A percentile compares a stretch with the other conserved stretches of the same genome.
Evolutionary conservation across 1,284 basidiomycete species (phyloP).

Genomic region (Naganishia sp.): DNA sequence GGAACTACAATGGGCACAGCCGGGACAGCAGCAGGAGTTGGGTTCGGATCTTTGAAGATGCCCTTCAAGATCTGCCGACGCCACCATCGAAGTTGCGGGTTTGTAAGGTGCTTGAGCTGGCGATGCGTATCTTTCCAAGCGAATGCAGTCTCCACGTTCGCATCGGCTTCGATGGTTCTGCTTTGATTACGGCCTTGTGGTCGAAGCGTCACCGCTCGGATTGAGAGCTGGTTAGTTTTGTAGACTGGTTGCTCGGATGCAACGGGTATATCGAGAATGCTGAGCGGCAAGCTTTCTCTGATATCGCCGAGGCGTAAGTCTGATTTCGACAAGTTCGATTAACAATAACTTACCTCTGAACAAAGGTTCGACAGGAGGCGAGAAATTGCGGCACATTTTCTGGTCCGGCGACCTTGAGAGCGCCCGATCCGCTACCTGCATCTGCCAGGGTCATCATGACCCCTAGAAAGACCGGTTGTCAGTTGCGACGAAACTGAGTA

Average conservation of each 20-base stretch:
- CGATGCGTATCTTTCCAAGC: conserved; percentile 24
- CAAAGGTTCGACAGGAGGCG: conserved; percentile 60
- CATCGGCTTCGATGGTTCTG: conserved; percentile 5
- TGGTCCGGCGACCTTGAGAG: conserved; percentile 69
- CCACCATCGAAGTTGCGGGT: conserved; percentile 38
- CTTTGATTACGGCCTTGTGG: conserved; percentile 6
- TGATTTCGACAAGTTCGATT: conserved; percentile 37
- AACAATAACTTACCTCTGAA: conserved; percentile 37
- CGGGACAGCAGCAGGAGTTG: not conserved
- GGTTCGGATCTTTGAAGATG: conserved; percentile 35
- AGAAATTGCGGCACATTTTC: conserved; percentile 69
- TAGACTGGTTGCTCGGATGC: conserved; percentile 9
- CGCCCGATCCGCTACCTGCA: conserved; percentile 58
- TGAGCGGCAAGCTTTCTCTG: conserved; percentile 31
- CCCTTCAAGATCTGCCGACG: conserved; percentile 34
- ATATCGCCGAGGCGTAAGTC: conserved; percentile 37
- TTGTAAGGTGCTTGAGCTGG: conserved; percentile 31
- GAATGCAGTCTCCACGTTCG: conserved; percentile 15
- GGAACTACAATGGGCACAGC: not conserved
- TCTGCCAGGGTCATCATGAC: conserved; percentile 81
- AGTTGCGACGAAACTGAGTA: not conserved
- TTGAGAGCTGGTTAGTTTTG: conserved; percentile 11
- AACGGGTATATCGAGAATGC: conserved; percentile 22
- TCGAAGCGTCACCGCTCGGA: conserved; percentile 13
- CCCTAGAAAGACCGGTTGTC: conserved; percentile 56